These are phyloP conservation scores for Leccinum uliginosum DNA, from an alignment of 768 basidiomycete species.

Conservation along the genomic window DNA sequence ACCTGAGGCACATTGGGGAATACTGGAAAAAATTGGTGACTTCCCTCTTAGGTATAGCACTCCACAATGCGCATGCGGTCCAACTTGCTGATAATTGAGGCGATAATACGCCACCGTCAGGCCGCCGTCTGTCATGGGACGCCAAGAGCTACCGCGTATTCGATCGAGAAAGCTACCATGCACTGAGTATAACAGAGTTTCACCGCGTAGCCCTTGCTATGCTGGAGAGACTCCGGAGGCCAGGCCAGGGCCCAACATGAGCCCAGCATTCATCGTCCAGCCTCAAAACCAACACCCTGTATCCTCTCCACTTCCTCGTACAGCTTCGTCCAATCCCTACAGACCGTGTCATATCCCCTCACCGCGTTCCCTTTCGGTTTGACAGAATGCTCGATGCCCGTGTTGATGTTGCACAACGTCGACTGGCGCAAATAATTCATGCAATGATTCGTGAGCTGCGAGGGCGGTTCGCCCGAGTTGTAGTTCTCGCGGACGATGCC, in stretches of 20 bases:
- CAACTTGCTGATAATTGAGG: background rate
- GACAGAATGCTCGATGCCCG: slow-evolving; percentile 10
- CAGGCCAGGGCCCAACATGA: too few species aligned
- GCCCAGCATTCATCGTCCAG: background rate
- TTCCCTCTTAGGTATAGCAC: background rate
- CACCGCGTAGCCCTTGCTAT: background rate
- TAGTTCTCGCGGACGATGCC: slow-evolving; percentile 9
- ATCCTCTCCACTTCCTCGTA: slow-evolving; percentile 11
- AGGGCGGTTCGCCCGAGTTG: slow-evolving; percentile 1
- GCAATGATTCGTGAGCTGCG: slow-evolving; percentile 9
- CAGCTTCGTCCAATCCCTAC: slow-evolving; percentile 13
- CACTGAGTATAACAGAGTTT: background rate
- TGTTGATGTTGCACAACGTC: slow-evolving; percentile 12
- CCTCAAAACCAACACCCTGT: background rate
- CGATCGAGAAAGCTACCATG: background rate
- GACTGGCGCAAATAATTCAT: slow-evolving; percentile 12
- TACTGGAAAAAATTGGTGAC: background rate
- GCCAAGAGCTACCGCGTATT: background rate
- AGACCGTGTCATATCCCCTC: slow-evolving; percentile 11
- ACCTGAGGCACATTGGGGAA: background rate
- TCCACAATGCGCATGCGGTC: background rate
- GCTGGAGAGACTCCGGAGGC: background rate
- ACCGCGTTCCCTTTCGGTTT: slow-evolving; percentile 4
- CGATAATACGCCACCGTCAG: background rate
- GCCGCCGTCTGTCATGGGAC: background rate